These are phyloP conservation scores for Yueomyces sinensis DNA, from an alignment of 805 yeast species.

Conservation along the genomic window DNA sequence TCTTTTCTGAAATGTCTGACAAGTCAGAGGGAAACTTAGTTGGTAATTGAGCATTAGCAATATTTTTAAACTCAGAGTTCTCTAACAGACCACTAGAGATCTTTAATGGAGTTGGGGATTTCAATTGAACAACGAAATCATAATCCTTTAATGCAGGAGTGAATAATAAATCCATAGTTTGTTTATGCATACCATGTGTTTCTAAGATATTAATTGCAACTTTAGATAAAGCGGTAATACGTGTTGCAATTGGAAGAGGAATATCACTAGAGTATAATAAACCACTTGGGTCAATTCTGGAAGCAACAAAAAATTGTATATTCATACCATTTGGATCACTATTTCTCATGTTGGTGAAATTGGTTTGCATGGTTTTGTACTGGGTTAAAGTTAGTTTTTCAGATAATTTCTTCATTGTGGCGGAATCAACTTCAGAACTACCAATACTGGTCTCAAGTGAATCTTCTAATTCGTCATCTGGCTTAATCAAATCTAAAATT, in stretches of 20 bases:
- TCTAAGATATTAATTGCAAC: conserved; percentile 50
- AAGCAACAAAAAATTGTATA: conserved; percentile 70
- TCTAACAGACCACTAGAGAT: conserved; percentile 45
- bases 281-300: conserved; percentile 80
- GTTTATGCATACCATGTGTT: conserved; percentile 29
- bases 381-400: conserved; percentile 52
- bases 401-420: conserved; percentile 33
- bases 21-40: conserved; percentile 24
- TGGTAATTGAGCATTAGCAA: conserved; percentile 22
- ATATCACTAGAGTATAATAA: conserved; percentile 59
- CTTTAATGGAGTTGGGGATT: conserved; percentile 30
- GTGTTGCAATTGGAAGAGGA: conserved; percentile 66
- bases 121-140: conserved; percentile 61
- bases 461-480: conserved; percentile 27
- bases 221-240: conserved; percentile 77
- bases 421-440: conserved; percentile 20
- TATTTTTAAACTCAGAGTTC: conserved; percentile 45
- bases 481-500: conserved; percentile 60
- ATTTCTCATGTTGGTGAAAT: conserved; percentile 56
- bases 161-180: conserved; percentile 45
- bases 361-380: conserved; percentile 46
- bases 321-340: conserved; percentile 72
- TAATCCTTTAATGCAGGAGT: conserved; percentile 76
- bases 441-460: conserved; percentile 13
- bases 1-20: conserved; percentile 30